Percentiles rank a stretch among this genome's conserved stretches.
Evolutionary conservation across 352 stramenopile species (phyloP).

Genomic region (Globisporangium mamillatum): DNA sequence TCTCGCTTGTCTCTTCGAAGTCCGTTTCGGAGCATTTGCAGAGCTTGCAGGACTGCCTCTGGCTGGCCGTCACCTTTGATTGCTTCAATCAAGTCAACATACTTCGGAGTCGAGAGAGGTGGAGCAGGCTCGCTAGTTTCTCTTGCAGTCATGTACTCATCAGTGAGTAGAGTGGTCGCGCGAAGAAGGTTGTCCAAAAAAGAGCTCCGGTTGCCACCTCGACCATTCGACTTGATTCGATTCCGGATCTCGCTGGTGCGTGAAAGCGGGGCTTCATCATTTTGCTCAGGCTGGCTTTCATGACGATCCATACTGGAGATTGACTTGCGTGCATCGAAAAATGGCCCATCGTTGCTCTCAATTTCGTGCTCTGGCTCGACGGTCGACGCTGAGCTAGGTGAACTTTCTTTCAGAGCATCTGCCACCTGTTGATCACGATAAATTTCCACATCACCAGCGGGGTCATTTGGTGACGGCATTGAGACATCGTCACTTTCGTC

Average conservation of each 20-base stretch:
- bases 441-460: neutral
- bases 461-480: neutral
- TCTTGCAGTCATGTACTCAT: constrained; percentile 22
- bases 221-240: constrained; percentile 7
- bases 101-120: constrained; percentile 13
- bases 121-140: constrained; percentile 9
- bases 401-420: neutral
- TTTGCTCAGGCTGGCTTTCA: neutral
- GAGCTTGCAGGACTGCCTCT: constrained; percentile 25
- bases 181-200: constrained; percentile 18
- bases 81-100: constrained; percentile 15
- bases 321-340: constrained; percentile 10
- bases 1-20: constrained; percentile 27
- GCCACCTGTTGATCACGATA: neutral
- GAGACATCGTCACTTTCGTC: neutral
- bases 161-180: constrained; percentile 11
- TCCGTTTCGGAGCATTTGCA: constrained; percentile 32
- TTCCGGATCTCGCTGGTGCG: constrained; percentile 15
- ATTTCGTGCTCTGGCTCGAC: constrained; percentile 49
- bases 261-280: constrained; percentile 14
- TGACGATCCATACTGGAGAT: neutral
- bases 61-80: constrained; percentile 5
- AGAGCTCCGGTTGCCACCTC: constrained; percentile 13
- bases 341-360: constrained; percentile 20
- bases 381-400: constrained; percentile 6